These are phyloP conservation scores for Xylariomycetidae sp. DNA, from an alignment of 2,329 filamentous ascomycete genomes.

Conservation along the genomic window DNA sequence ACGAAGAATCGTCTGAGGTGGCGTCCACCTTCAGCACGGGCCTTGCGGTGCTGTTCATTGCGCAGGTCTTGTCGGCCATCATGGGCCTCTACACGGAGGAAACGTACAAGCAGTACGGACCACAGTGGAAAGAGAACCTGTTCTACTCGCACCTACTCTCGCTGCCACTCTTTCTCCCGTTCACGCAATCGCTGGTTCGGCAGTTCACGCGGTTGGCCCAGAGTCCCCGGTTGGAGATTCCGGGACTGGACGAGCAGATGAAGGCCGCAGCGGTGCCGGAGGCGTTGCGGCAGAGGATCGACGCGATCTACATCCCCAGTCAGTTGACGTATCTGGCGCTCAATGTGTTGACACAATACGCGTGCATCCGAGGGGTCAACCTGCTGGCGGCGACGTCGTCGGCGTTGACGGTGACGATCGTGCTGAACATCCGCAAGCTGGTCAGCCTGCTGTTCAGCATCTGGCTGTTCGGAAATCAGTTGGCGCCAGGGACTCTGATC, in stretches of 20 bases:
- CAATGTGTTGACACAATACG: conserved; percentile 86
- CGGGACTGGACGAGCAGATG: conserved; percentile 25
- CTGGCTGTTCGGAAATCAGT: conserved; percentile 83
- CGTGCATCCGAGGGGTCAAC: conserved; percentile 94
- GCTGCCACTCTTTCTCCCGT: conserved; percentile 69
- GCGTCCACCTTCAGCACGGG: conserved; percentile 55
- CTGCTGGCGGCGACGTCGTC: conserved; percentile 83
- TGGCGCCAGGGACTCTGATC: conserved; percentile 69
- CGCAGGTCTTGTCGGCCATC: conserved; percentile 83
- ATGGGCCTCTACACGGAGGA: conserved; percentile 95
- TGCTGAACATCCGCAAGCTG: conserved; percentile 90
- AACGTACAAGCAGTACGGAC: conserved; percentile 78
- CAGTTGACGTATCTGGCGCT: conserved; percentile 65
- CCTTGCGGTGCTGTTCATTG: conserved; percentile 75
- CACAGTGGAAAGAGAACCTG: conserved; percentile 90
- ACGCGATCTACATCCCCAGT: conserved; percentile 49
- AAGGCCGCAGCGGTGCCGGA: conserved; percentile 29
- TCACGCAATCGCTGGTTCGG: conserved; percentile 56
- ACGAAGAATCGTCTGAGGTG: conserved; percentile 20
- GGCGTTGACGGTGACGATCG: conserved; percentile 91
- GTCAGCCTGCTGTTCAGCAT: conserved; percentile 88
- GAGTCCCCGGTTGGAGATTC: conserved; percentile 56
- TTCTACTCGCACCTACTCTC: conserved; percentile 85
- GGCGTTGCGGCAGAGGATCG: conserved; percentile 31
- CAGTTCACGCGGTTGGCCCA: conserved; percentile 59